These are phyloP conservation scores for Alternaria gaisen DNA, from an alignment of 2,329 filamentous ascomycete genomes.

Conservation along the genomic window DNA sequence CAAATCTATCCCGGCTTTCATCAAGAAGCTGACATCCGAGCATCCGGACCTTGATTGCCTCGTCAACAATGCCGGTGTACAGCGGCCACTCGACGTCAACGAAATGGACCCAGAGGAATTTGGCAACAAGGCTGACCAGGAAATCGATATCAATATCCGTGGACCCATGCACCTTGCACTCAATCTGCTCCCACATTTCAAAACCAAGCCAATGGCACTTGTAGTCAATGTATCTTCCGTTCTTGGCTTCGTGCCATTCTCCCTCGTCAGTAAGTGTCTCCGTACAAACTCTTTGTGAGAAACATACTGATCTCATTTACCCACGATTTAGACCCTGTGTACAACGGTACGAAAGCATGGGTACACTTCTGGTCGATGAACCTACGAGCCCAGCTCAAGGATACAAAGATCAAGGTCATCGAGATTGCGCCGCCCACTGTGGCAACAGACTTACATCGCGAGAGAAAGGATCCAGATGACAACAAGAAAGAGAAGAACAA, in stretches of 20 bases:
- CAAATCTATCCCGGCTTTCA: slow-evolving; percentile 56
- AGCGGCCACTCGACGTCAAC: slow-evolving; percentile 61
- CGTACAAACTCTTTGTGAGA: background rate
- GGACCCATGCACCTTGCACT: slow-evolving; percentile 66
- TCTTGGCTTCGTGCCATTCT: slow-evolving; percentile 63
- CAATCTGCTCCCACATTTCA: slow-evolving; percentile 61
- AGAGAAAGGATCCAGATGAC: slow-evolving; percentile 64
- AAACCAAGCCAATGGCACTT: slow-evolving; percentile 51
- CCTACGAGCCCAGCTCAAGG: slow-evolving; percentile 60
- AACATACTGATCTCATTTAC: background rate
- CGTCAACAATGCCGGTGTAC: slow-evolving; percentile 68
- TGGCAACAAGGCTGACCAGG: slow-evolving; percentile 62
- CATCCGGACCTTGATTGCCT: slow-evolving; percentile 67
- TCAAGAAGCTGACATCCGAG: slow-evolving; percentile 56
- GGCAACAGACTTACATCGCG: slow-evolving; percentile 64
- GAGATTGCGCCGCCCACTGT: slow-evolving; percentile 67
- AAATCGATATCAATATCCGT: slow-evolving; percentile 67
- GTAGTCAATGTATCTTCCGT: slow-evolving; percentile 66
- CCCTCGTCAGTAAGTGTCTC: slow-evolving; percentile 55
- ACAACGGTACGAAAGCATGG: slow-evolving; percentile 68
- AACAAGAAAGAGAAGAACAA: slow-evolving; percentile 67
- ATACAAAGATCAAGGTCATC: slow-evolving; percentile 58
- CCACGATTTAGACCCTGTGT: slow-evolving; percentile 59
- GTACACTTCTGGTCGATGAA: slow-evolving; percentile 66
- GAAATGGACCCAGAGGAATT: slow-evolving; percentile 52